Evolutionary conservation across 1,139 yeast species (phyloP).

Genomic region (Geotrichum bryndzae): DNA sequence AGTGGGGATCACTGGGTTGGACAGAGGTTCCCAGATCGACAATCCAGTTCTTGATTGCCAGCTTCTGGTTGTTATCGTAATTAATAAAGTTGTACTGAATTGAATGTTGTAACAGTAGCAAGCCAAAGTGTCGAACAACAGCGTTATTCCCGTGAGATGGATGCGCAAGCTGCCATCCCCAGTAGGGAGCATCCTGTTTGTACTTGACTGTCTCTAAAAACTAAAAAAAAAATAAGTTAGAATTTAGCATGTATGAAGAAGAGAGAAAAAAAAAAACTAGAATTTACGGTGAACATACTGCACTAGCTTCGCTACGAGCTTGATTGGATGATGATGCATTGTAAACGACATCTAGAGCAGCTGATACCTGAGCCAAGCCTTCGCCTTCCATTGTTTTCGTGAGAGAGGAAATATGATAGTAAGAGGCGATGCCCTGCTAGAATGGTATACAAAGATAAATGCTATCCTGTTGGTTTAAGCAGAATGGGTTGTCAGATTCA

Average conservation of each 20-base stretch:
- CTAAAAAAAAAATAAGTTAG: slow-evolving; percentile 27
- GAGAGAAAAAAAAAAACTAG: background rate
- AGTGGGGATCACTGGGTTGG: slow-evolving; percentile 71
- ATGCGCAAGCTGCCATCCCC: slow-evolving; percentile 85
- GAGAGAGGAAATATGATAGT: background rate
- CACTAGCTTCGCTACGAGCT: slow-evolving; percentile 37
- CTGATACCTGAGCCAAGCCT: slow-evolving; percentile 43
- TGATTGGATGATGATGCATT: slow-evolving; percentile 61
- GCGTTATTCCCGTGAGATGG: slow-evolving; percentile 56
- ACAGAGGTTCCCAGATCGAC: slow-evolving; percentile 65
- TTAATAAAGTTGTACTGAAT: slow-evolving; percentile 50
- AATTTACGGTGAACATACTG: slow-evolving; percentile 19
- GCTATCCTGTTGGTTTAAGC: background rate
- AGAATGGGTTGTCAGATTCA: background rate
- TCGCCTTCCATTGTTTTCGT: slow-evolving; percentile 26
- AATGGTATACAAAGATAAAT: background rate
- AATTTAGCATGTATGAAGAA: background rate
- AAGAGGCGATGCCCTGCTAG: background rate
- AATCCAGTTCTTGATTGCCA: slow-evolving; percentile 77
- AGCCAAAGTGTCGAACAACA: slow-evolving; percentile 84
- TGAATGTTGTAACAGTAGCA: slow-evolving; percentile 70
- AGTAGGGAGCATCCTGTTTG: slow-evolving; percentile 77
- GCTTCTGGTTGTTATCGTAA: slow-evolving; percentile 58
- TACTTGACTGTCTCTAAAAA: slow-evolving; percentile 71
- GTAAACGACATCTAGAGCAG: slow-evolving; percentile 75